Evolutionary conservation across 2,329 filamentous ascomycete species (phyloP), one percentile per base, ranked within the genome.

Genomic region (Cryoendolithus antarcticus): DNA sequence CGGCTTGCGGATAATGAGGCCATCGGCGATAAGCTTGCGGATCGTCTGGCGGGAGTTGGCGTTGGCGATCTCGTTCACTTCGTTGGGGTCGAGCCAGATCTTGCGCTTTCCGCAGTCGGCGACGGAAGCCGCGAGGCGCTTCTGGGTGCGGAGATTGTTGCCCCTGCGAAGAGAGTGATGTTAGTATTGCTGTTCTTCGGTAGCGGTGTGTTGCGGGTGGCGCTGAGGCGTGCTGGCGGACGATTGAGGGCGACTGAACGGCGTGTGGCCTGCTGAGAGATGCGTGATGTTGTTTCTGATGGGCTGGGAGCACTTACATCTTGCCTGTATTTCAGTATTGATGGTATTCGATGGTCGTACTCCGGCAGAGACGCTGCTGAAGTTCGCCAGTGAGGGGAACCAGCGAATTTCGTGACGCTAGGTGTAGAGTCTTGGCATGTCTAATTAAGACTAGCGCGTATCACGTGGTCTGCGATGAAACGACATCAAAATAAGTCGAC

Each of bases 1-100:
- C 65, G 93, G 93, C 82, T 98, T 98, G 77, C 84, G 85, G 80
- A 98, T 98, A 75, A 98, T 98, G 69, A 98, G 85, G 74, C 91
- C 93, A 93, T 98, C 93, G 72, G 83, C 76, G 67, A 96, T 81
- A 71, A 98, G 85, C 79, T 98, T 98, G 77, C 93, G 89, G 80
- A 98, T 82, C 60, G 89, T 95, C 77, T 96, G 89, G 65, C 91
- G 89, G 63, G 89, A 96, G 84, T 98, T 98, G 82, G 91, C 91
- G 72, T 95, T 96, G 76, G 84, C 86, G 75, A 98, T 98, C 75
- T 98, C 91, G 77, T 73, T 91, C 74, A 88, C 80, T 77, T 98
- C 91, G 70, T 93, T 96, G 71, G 91, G 91, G 74, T 98, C 91
- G 68, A 98, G 88, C 91, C 91, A 98, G 75, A 98, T 93, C 85